These are phyloP conservation scores for Tetrastigma voinierianum DNA, from an alignment of 164 flowering plant species.

Conservation along the genomic window DNA sequence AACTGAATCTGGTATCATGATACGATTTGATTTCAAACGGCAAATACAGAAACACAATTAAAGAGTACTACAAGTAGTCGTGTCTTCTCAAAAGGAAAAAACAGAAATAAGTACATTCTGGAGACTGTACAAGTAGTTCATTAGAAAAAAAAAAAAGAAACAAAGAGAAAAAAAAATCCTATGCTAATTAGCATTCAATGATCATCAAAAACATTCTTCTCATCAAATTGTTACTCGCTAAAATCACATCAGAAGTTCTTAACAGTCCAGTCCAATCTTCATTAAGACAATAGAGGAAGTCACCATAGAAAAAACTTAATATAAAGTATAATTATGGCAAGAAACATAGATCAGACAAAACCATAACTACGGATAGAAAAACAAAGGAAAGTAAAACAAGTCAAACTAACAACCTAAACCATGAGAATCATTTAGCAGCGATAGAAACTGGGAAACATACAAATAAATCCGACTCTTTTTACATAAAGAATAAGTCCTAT, in stretches of 20 bases:
- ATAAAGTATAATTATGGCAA: too few species aligned
- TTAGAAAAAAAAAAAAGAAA: too few species aligned
- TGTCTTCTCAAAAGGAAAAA: background rate
- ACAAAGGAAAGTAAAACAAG: too few species aligned
- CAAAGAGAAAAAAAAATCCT: too few species aligned
- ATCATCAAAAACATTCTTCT: background rate
- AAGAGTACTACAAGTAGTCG: background rate
- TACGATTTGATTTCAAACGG: background rate
- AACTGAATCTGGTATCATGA: background rate
- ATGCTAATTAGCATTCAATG: background rate
- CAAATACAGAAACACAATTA: constrained; percentile 1
- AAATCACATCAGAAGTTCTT: background rate
- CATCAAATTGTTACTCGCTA: background rate
- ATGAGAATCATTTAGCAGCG: too few species aligned
- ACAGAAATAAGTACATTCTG: background rate
- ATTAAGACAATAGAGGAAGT: background rate
- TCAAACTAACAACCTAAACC: too few species aligned
- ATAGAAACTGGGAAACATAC: too few species aligned
- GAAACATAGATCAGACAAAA: too few species aligned
- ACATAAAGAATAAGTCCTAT: too few species aligned
- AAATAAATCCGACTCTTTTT: too few species aligned
- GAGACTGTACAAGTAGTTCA: background rate
- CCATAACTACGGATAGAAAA: too few species aligned
- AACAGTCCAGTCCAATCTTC: background rate
- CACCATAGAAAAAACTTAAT: background rate